phyloP scores from a whole-genome alignment of 2,329 filamentous ascomycete species.

The Penicillium polonicum region DNA sequence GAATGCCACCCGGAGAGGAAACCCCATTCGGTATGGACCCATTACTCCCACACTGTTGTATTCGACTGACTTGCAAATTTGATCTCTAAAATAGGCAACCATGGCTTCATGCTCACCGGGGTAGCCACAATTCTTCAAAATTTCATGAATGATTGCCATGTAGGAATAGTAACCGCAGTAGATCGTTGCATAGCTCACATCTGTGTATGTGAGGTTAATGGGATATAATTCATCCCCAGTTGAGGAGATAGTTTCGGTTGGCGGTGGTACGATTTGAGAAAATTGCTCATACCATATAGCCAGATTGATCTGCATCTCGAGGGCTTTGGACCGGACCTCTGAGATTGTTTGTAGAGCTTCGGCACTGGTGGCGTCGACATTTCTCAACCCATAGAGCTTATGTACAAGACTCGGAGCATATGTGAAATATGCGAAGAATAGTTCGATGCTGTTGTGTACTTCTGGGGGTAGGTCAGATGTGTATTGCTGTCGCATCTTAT shows the following conservation, averaged over 20 bases:
- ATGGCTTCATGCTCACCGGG: conserved; percentile 26
- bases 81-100: conserved; percentile 27
- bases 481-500: conserved; percentile 26
- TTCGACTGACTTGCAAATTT: conserved; percentile 35
- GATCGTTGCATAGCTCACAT: conserved; percentile 24
- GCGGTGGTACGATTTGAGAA: conserved; percentile 16
- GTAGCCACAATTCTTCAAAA: conserved; percentile 22
- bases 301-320: conserved; percentile 24
- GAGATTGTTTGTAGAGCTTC: conserved; percentile 15
- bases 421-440: conserved; percentile 30
- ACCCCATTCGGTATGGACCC: conserved; percentile 30
- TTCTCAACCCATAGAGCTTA: conserved; percentile 24
- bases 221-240: conserved; percentile 23
- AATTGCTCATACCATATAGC: conserved; percentile 25
- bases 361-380: conserved; percentile 13
- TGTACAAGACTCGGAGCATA: conserved; percentile 29
- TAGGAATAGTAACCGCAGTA: conserved; percentile 30
- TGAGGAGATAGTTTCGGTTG: conserved; percentile 21
- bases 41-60: conserved; percentile 25
- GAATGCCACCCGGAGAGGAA: conserved; percentile 27
- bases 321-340: conserved; percentile 14
- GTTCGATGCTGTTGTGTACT: conserved; percentile 24
- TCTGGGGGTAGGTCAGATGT: conserved; percentile 11
- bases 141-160: conserved; percentile 30
- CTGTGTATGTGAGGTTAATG: conserved; percentile 22